Evolutionary conservation across 2,329 filamentous ascomycete species (phyloP).

Genomic region (Nemania sp.): DNA sequence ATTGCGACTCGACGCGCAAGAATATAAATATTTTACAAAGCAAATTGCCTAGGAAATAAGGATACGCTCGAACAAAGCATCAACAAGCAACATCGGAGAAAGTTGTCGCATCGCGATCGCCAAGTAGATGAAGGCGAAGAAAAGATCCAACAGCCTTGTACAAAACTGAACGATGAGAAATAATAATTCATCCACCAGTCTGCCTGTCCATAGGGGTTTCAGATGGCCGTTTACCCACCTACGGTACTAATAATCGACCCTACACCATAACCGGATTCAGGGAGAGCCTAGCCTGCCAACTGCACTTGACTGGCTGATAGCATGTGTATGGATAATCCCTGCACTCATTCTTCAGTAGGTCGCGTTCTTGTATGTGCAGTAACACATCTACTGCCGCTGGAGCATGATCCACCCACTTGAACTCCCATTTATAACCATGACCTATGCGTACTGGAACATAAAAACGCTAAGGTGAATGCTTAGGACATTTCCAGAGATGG

Average conservation of each 20-base stretch:
- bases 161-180: slow-evolving; percentile 4
- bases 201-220: slow-evolving; percentile 10
- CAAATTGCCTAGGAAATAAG: slow-evolving; percentile 12
- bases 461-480: no score
- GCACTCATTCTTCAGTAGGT: slow-evolving; percentile 2
- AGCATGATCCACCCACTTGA: no score
- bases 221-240: no score
- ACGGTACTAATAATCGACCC: no score
- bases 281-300: not conserved
- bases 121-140: not conserved
- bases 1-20: slow-evolving; percentile 3
- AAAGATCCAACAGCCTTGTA: slow-evolving; percentile 3
- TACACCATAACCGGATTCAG: not conserved
- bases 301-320: slow-evolving; percentile 4
- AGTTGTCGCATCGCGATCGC: slow-evolving; percentile 5
- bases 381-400: not conserved
- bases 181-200: slow-evolving; percentile 10
- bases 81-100: not conserved
- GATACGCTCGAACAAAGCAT: not conserved
- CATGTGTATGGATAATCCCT: slow-evolving; percentile 11
- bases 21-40: slow-evolving; percentile 19
- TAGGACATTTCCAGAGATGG: no score
- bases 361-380: no score
- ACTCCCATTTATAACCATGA: no score
- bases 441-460: no score